These are phyloP conservation scores for Cladobotryum mycophilum DNA, from an alignment of 2,329 filamentous ascomycete genomes.

Conservation along the genomic window DNA sequence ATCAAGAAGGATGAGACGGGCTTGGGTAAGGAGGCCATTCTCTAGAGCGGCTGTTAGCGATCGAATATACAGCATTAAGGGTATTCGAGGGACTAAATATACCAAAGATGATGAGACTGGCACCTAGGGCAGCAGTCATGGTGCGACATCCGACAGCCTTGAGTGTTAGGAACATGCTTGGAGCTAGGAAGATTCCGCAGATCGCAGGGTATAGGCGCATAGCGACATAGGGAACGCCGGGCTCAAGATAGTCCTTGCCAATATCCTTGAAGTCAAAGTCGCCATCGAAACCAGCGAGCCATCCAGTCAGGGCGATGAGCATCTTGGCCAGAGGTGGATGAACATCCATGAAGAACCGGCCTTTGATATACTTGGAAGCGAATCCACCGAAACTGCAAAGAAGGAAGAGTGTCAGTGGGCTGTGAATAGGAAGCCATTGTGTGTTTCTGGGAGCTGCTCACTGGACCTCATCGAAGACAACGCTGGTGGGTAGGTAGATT, in stretches of 20 bases:
- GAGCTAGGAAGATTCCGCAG: conserved; percentile 80
- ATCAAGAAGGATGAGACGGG: conserved; percentile 90
- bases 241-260: conserved; percentile 95
- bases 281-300: conserved; percentile 89
- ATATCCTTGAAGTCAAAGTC: conserved; percentile 99
- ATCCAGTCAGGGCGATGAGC: conserved; percentile 90
- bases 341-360: conserved; percentile 99
- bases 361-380: conserved; percentile 98
- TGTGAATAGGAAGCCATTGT: neutral
- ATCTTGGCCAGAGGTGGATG: conserved; percentile 96
- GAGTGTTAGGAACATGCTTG: conserved; percentile 88
- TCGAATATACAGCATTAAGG: neutral
- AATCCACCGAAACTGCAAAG: conserved; percentile 83
- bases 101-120: conserved; percentile 88
- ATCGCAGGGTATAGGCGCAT: conserved; percentile 93
- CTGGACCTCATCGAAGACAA: conserved; percentile 99
- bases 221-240: conserved; percentile 89
- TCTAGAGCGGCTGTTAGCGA: conserved; percentile 48
- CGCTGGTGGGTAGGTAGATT: conserved; percentile 92
- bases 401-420: conserved; percentile 15
- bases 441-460: conserved; percentile 45
- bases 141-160: conserved; percentile 88
- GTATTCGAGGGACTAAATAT: conserved; percentile 28
- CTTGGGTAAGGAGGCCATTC: conserved; percentile 92
- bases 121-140: conserved; percentile 74